These are phyloP conservation scores for Yarrowia sp. DNA, from an alignment of 805 yeast genomes.

Conservation along the genomic window DNA sequence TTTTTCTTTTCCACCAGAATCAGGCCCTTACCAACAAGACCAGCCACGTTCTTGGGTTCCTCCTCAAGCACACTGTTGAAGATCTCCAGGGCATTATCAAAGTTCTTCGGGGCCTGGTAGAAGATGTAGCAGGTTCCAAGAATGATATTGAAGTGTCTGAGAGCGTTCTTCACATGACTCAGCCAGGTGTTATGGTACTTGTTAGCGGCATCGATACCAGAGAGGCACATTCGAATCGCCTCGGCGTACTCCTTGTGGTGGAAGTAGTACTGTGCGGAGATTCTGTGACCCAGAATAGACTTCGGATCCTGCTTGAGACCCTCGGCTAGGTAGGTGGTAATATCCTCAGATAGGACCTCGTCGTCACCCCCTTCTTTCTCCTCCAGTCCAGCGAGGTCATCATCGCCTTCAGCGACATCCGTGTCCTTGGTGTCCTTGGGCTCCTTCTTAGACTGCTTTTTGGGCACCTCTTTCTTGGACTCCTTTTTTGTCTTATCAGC, in stretches of 20 bases:
- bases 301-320: constrained; percentile 44
- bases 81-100: constrained; percentile 63
- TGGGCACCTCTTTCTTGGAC: not conserved
- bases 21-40: constrained; percentile 77
- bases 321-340: constrained; percentile 49
- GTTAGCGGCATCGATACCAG: constrained; percentile 51
- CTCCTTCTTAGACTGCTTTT: not conserved
- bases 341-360: constrained; percentile 35
- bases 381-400: constrained; percentile 31
- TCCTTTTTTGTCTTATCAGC: constrained; percentile 2
- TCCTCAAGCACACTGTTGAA: constrained; percentile 59
- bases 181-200: constrained; percentile 45
- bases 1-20: constrained; percentile 66
- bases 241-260: constrained; percentile 59
- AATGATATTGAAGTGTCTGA: constrained; percentile 56
- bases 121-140: constrained; percentile 77
- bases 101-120: constrained; percentile 88
- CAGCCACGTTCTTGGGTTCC: constrained; percentile 50
- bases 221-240: constrained; percentile 57
- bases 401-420: constrained; percentile 25
- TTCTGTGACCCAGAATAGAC: constrained; percentile 61
- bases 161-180: constrained; percentile 47
- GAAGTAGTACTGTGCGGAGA: constrained; percentile 58
- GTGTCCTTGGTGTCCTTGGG: not conserved
- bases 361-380: constrained; percentile 41